Evolutionary conservation across 352 stramenopile species (phyloP).

Genomic region (Pythium sukuiense): DNA sequence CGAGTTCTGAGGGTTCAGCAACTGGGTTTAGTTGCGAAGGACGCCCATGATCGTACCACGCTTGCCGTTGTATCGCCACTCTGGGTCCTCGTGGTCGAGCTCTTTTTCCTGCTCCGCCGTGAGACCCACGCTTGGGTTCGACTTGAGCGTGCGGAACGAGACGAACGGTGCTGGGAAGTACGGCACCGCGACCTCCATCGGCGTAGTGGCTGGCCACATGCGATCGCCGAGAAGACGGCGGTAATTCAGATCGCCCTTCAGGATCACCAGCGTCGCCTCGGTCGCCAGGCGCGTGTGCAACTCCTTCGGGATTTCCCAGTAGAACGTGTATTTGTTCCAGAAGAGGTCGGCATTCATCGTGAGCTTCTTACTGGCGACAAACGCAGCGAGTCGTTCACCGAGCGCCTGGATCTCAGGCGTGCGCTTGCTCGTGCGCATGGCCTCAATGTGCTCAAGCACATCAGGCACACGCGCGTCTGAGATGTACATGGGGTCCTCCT

Average conservation of each 20-base stretch:
- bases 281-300: constrained; percentile 31
- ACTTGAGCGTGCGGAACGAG: constrained; percentile 73
- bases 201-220: constrained; percentile 84
- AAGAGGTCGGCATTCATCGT: constrained; percentile 37
- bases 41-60: constrained; percentile 71
- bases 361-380: constrained; percentile 32
- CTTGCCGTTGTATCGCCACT: constrained; percentile 70
- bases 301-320: constrained; percentile 58
- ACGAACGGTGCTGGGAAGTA: constrained; percentile 76
- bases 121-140: constrained; percentile 64
- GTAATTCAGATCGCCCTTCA: constrained; percentile 98
- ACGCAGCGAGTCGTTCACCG: constrained; percentile 39
- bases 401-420: constrained; percentile 47
- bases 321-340: constrained; percentile 77
- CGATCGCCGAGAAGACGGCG: constrained; percentile 93
- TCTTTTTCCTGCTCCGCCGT: constrained; percentile 36
- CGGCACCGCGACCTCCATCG: constrained; percentile 80
- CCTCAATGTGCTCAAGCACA: constrained; percentile 57
- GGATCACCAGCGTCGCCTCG: constrained; percentile 86
- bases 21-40: constrained; percentile 21
- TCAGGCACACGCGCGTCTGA: constrained; percentile 68
- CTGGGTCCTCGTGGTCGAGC: constrained; percentile 49
- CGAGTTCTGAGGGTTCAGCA: neutral
- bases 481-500: constrained; percentile 77
- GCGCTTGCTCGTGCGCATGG: constrained; percentile 43